These are phyloP conservation scores for Litsea cubeba DNA, from an alignment of 164 flowering plant genomes.

Conservation along the genomic window DNA sequence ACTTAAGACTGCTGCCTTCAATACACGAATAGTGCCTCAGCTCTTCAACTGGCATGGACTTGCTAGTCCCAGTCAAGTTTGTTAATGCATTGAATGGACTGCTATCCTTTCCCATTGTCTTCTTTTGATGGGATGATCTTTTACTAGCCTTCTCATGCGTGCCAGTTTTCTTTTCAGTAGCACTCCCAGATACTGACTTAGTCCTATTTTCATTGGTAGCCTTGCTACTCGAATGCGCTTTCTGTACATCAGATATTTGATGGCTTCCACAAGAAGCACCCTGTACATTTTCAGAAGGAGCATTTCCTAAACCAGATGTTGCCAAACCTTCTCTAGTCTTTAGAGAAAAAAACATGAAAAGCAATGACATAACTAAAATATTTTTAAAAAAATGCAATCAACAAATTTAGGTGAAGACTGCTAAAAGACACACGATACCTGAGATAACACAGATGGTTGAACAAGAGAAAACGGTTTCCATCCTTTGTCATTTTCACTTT, in stretches of 20 bases:
- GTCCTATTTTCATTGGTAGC: slow-evolving; percentile 40
- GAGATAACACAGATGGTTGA: slow-evolving; percentile 24
- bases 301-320: slow-evolving; percentile 14
- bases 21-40: slow-evolving; percentile 24
- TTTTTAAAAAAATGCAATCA: background rate
- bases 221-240: slow-evolving; percentile 16
- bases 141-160: slow-evolving; percentile 37
- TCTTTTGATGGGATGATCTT: slow-evolving; percentile 32
- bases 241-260: slow-evolving; percentile 23
- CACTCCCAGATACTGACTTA: slow-evolving; percentile 36
- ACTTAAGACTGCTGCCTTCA: slow-evolving; percentile 34
- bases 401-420: background rate
- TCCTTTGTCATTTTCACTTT: slow-evolving; percentile 27
- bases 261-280: slow-evolving; percentile 30
- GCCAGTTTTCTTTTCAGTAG: slow-evolving; percentile 37
- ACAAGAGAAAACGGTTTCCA: slow-evolving; percentile 32
- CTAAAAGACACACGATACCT: slow-evolving; percentile 24
- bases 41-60: slow-evolving; percentile 33
- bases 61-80: slow-evolving; percentile 23
- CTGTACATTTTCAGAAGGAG: slow-evolving; percentile 19
- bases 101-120: slow-evolving; percentile 26
- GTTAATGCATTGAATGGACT: slow-evolving; percentile 25
- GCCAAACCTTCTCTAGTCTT: slow-evolving; percentile 31
- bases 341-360: background rate
- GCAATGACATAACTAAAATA: background rate